phyloP scores from a whole-genome alignment of 2,329 filamentous ascomycete genomes.

The Alternaria gansuensis region DNA sequence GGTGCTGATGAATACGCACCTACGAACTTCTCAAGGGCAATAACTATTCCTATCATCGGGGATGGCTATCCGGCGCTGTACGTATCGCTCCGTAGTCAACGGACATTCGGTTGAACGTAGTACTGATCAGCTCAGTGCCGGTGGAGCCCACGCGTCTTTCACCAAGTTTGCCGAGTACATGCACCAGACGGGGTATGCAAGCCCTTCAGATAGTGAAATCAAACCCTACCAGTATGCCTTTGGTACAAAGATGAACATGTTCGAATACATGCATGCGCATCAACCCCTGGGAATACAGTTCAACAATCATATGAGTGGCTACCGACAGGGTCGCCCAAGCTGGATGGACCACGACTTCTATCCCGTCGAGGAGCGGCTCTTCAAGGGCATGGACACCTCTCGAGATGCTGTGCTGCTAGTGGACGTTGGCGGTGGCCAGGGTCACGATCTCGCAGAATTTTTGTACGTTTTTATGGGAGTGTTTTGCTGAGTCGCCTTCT shows the following conservation, averaged over 20 bases:
- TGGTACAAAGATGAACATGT: background rate
- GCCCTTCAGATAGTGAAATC: background rate
- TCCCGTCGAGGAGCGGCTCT: background rate
- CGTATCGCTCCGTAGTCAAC: background rate
- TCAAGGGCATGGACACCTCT: background rate
- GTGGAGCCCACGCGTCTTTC: conserved; percentile 1
- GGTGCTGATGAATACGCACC: background rate
- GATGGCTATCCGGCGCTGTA: conserved; percentile 10
- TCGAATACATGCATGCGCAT: background rate
- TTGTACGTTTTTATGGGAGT: background rate
- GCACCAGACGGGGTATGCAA: background rate
- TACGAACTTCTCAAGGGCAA: conserved; percentile 1
- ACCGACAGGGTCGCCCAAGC: conserved; percentile 1
- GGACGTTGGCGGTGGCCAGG: background rate
- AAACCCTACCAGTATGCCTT: background rate
- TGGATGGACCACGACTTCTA: conserved; percentile 2
- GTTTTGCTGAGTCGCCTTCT: background rate
- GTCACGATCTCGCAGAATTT: conserved; percentile 2
- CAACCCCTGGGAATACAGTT: background rate
- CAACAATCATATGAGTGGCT: conserved; percentile 10
- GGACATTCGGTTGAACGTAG: background rate
- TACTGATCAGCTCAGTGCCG: conserved; percentile 3
- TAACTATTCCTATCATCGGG: conserved; percentile 2
- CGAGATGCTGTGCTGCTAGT: background rate
- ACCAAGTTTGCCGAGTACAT: conserved; percentile 6